These are phyloP conservation scores for Triticum dicoccoides DNA, from an alignment of 176 grass and related monocot genomes.

Conservation along the genomic window DNA sequence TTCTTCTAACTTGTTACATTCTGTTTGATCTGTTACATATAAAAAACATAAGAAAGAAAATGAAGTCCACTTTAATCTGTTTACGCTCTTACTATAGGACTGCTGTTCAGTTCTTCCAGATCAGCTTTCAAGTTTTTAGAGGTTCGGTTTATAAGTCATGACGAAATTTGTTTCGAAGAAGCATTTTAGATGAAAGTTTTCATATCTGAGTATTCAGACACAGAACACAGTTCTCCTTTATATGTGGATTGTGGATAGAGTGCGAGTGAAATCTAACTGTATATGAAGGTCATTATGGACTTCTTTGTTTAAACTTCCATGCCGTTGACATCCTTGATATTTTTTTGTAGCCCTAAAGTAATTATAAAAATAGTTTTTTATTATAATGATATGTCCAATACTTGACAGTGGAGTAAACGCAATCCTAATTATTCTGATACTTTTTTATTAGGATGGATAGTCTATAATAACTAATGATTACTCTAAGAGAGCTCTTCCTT, in stretches of 20 bases:
- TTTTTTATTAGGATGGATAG: not conserved
- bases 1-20: not conserved
- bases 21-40: not conserved
- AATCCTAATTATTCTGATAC: not conserved
- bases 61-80: not conserved
- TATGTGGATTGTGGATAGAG: not conserved
- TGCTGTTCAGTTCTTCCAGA: not conserved
- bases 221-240: not conserved
- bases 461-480: not conserved
- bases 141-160: not conserved
- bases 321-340: not conserved
- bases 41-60: not conserved
- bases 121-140: not conserved
- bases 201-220: not conserved
- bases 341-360: not conserved
- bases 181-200: not conserved
- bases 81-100: not conserved
- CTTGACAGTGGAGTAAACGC: not conserved
- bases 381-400: not conserved
- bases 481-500: not conserved
- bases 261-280: not conserved
- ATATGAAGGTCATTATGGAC: constrained; percentile 10
- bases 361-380: not conserved
- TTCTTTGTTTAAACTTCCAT: not conserved
- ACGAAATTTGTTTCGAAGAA: not conserved